Evolutionary conservation across 495 filamentous ascomycete genomes (phyloP), one percentile per base, ranked within the genome.

Genomic region (Astrothelium subdiscretum): DNA sequence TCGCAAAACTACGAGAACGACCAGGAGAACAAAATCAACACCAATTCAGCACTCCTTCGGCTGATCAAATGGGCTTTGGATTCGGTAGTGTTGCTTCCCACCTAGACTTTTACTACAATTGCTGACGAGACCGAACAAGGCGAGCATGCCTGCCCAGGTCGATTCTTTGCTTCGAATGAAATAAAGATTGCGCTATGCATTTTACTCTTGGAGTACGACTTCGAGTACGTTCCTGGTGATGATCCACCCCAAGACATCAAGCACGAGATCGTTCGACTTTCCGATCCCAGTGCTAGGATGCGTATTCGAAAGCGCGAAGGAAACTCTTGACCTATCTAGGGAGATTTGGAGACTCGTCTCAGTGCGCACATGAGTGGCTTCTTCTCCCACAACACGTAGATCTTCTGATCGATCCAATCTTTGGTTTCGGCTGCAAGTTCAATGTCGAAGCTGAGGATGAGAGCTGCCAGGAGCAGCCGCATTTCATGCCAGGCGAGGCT

Each of bases 91-190:
- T 48, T 48, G 43, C 43, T 48, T 48, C 43, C 43, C 43, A 2
- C n/a, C 43, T 1, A 48, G 43, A 48, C 43, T 48, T 48, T 48
- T 48, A 48, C 43, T 48, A 48, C 43, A 48, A 48, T 2, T 48
- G 43, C 43, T 48, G 43, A 48, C 43, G 43, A 48, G 43, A 48
- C 43, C 43, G 43, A 48, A 48, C 43, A 48, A 48, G 43, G 43
- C 43, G 43, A 71, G 38, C 79, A 85, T 61, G 81, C 84, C 0
- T 83, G 80, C 60, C 79, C 80, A 8, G 80, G 81, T 1, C 71
- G 80, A 15, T 80, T 82, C 68, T 81, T 83, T 61, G 81, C 80
- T 3, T 67, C 71, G 1, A 73, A 76, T 48, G 78, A 81, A 70
- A 68, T 77, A 32, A 83, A 84, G 62, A 75, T 80, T 58, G 59